Evolutionary conservation across 768 basidiomycete genomes (phyloP).

Genomic region (Lactarius trivialis): DNA sequence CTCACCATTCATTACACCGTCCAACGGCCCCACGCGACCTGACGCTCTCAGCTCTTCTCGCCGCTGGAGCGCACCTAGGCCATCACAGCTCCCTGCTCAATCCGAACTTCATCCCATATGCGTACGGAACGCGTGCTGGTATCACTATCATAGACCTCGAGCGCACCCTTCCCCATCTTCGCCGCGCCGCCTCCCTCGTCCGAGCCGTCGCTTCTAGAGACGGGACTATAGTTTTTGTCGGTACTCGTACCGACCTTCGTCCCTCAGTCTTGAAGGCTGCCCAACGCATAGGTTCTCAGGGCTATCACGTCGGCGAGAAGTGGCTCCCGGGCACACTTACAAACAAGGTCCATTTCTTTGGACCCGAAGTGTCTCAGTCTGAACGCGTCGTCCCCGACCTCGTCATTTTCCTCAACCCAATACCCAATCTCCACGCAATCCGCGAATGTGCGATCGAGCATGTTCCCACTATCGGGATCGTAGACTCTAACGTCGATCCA

Average conservation of each 20-base stretch:
- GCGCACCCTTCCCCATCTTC: slow-evolving; percentile 84
- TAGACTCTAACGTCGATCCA: slow-evolving; percentile 95
- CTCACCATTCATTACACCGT: slow-evolving; percentile 61
- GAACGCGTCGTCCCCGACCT: slow-evolving; percentile 75
- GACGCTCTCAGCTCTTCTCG: slow-evolving; percentile 85
- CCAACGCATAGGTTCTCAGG: slow-evolving; percentile 69
- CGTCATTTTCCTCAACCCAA: slow-evolving; percentile 85
- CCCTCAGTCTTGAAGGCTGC: slow-evolving; percentile 73
- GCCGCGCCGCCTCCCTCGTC: slow-evolving; percentile 83
- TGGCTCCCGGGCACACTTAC: slow-evolving; percentile 97
- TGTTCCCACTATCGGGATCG: slow-evolving; percentile 89
- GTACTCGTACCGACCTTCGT: slow-evolving; percentile 75
- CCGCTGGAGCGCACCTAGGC: slow-evolving; percentile 91
- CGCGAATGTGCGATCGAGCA: slow-evolving; percentile 86
- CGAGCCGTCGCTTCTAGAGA: slow-evolving; percentile 74
- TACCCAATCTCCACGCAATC: slow-evolving; percentile 77
- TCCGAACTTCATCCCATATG: slow-evolving; percentile 84
- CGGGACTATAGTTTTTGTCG: slow-evolving; percentile 86
- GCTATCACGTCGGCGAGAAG: slow-evolving; percentile 76
- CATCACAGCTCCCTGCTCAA: slow-evolving; percentile 81
- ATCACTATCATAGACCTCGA: slow-evolving; percentile 94
- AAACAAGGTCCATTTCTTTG: slow-evolving; percentile 71
- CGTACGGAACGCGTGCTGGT: slow-evolving; percentile 86
- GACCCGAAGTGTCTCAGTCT: slow-evolving; percentile 44
- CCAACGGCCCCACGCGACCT: slow-evolving; percentile 53